Evolutionary conservation across 148 eudicot species (phyloP), one percentile per base, ranked within the genome.

Genomic region (Polygonum aviculare): DNA sequence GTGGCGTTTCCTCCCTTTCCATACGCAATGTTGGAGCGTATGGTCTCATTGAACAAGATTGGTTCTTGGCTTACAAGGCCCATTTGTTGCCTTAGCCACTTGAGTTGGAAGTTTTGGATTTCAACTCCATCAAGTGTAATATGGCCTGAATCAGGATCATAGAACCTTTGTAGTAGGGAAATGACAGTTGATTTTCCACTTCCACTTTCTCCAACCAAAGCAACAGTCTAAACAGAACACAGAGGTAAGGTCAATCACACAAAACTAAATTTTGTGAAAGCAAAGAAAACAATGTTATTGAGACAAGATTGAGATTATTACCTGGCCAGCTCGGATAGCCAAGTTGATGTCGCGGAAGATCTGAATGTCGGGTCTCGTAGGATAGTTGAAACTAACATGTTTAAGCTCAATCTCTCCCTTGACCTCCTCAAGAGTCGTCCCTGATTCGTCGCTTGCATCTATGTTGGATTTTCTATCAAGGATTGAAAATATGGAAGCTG

Each of bases 1-100:
- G 86, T 82, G 0, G 91, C 91, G 63, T 79, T 79, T 44, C 88
- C 93, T 62, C 80, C 96, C 73, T 91, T 91, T 26, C 96, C 93
- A 72, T 84, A 84, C 1, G 90, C 87, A 72, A 91, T 87, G 82
- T 91, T 91, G 41, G 88, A 90, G 35, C 87, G 83, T 78, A 91
- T 89, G 1, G 93, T 89, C 49, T 89, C 84, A 59, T 89, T 89
- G 60, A 89, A 89, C 62, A 91, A 74, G 71, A 88, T 52, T 0
- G 96, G 96, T 74, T 91, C 96, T 81, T 91, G 96, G 82, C 92
- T 88, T 22, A 91, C 96, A 18, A 91, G 88, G 2, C 96, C 93
- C 88, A 91, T 91, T 75, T 91, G 96, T 72, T 83, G 87, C 84
- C 96, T 86, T 72, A 91, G 70, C 96, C 96, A 89, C 78, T 86